Conservation (phyloP, 257 asterid genomes). For the Solanum pinnatisectum region DNA sequence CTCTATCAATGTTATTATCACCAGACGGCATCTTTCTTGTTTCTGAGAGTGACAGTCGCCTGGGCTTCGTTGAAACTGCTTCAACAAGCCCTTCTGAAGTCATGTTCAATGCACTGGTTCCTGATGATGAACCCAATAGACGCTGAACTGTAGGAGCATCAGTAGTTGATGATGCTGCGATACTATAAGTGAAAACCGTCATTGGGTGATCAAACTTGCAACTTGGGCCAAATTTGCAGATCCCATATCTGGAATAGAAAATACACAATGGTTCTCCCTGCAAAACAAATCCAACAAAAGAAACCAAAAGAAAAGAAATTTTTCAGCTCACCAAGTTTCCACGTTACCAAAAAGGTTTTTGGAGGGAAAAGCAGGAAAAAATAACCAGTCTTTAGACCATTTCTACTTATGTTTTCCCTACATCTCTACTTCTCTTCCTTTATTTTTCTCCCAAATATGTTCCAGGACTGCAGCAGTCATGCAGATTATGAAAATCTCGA, state of each 20-base stretch:
- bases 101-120: slow-evolving; percentile 52
- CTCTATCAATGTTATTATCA: slow-evolving; percentile 67
- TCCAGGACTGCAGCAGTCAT: background rate
- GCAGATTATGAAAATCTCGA: background rate
- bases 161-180: slow-evolving; percentile 50
- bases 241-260: slow-evolving; percentile 92
- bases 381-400: background rate
- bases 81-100: slow-evolving; percentile 63
- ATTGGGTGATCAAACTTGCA: slow-evolving; percentile 99
- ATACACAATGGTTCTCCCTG: slow-evolving; percentile 92
- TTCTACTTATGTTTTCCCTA: background rate
- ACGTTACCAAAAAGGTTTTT: background rate
- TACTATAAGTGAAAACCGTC: slow-evolving; percentile 57
- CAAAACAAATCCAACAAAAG: slow-evolving; percentile 15
- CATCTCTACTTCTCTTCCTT: background rate
- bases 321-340: background rate
- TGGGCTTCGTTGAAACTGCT: slow-evolving; percentile 49
- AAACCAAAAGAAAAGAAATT: background rate
- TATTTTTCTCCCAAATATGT: background rate
- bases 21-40: slow-evolving; percentile 68
- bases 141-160: slow-evolving; percentile 51
- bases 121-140: slow-evolving; percentile 61
- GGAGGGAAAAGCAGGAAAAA: background rate
- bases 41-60: slow-evolving; percentile 56
- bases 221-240: slow-evolving; percentile 97